Evolutionary conservation across 2,329 filamentous ascomycete species (phyloP), one percentile per base, ranked within the genome.

Genomic region (Malbranchea zuffiana): DNA sequence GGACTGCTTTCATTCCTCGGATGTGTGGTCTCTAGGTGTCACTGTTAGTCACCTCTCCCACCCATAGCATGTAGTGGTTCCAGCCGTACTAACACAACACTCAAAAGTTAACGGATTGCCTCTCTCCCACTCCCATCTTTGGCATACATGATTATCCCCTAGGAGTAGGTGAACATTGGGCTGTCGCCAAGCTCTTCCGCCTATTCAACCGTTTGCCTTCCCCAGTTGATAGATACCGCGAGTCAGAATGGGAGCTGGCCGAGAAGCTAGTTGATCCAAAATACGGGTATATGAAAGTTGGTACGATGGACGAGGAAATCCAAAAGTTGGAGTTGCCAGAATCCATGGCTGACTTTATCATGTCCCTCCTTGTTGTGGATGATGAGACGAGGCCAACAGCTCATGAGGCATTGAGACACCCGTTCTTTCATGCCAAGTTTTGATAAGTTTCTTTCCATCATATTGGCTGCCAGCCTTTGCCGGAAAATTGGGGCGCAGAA

Each of bases 21-120:
- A 42, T 36, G 32, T 42, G 16, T 42, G 36, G 40, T 42, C 40
- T 32, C 32, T 42, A 35, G 40, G 31, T 26, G 35, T 32, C 21
- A 39, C 36, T 11, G 35, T 42, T 13, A 30, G 40, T 32, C 13
- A 17, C 7, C 17, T 6, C 30, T 8, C 15, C 16, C 16, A 8
- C 16, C 21, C 32, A 11, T 8, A 26, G 27, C 3, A 5, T n/a
- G 6, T 26, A 13, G 24, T n/a, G 15, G 17, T 37, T 6, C 18
- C 6, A 18, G 33, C 21, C 5, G 2, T 29, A 33, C 23, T 33
- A 39, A 39, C 16, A 33, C 21, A 36, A 32, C 13, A 25, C 30
- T 27, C 3, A 36, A 29, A 21, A 37, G 38, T 37, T 41, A 19
- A 41, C 38, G 1, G 38, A 37, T 27, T 41, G 38, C 32, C 15